Percentiles rank a stretch among this genome's conserved stretches.
These are phyloP conservation scores for Claviceps sp. DNA, from an alignment of 2,329 filamentous ascomycete genomes.

Conservation along the genomic window DNA sequence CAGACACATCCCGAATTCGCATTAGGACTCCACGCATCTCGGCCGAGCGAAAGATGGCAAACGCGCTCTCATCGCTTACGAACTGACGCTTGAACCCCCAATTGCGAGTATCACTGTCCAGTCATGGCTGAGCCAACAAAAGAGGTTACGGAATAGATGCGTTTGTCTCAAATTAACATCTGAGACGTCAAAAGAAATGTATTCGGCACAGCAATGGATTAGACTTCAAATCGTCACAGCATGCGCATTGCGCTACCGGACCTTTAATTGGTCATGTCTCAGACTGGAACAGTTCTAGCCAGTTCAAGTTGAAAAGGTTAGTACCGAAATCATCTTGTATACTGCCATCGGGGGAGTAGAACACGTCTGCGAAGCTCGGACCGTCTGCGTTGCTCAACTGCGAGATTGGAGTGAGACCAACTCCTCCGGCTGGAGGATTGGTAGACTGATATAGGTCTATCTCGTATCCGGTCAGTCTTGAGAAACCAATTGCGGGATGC, in stretches of 20 bases:
- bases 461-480: not conserved
- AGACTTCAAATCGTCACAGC: not conserved
- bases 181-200: not conserved
- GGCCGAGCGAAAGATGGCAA: not conserved
- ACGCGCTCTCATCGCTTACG: not conserved
- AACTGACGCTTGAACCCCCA: not conserved
- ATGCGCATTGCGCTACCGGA: not conserved
- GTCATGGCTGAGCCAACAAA: not conserved
- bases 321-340: not conserved
- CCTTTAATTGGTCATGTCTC: not conserved
- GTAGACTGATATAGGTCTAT: not conserved
- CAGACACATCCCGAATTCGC: not conserved
- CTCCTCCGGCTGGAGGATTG: not conserved
- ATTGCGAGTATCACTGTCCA: not conserved
- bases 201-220: not conserved
- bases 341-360: not conserved
- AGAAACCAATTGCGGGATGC: no score
- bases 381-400: not conserved
- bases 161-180: not conserved
- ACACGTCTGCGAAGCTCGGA: not conserved
- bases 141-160: not conserved
- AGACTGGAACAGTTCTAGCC: constrained; percentile 1
- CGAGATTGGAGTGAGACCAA: not conserved
- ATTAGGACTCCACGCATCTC: not conserved
- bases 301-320: not conserved